Conservation (phyloP, 2,329 filamentous ascomycete genomes). For the Curvularia verruculosa region DNA sequence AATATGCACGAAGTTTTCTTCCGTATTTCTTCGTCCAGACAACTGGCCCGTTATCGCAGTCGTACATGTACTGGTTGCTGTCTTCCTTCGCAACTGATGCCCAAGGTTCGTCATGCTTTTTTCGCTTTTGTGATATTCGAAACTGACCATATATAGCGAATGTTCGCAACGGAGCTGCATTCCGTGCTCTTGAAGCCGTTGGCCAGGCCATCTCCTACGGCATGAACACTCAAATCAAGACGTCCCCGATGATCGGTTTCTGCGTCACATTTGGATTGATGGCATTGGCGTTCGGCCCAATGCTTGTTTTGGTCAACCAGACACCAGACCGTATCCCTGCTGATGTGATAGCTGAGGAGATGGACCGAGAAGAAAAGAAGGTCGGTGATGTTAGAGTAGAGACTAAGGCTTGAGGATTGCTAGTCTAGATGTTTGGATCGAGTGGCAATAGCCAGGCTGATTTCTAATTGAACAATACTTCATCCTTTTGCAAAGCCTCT, state of each 20-base stretch:
- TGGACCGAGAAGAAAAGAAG: constrained; percentile 25
- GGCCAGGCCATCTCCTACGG: constrained; percentile 39
- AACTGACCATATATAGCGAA: constrained; percentile 24
- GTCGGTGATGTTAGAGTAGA: constrained; percentile 19
- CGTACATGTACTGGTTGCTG: constrained; percentile 44
- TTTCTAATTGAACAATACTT: neutral
- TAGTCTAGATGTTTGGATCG: neutral
- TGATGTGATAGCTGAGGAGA: constrained; percentile 38
- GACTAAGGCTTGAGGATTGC: constrained; percentile 15
- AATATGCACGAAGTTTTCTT: constrained; percentile 53
- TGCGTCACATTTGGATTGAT: constrained; percentile 44
- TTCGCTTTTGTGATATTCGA: neutral
- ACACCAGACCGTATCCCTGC: constrained; percentile 44
- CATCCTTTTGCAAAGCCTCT: neutral
- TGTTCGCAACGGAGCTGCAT: constrained; percentile 35
- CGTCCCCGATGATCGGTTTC: constrained; percentile 35
- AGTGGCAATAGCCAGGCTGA: neutral
- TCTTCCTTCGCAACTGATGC: constrained; percentile 39
- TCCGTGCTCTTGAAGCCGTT: constrained; percentile 37
- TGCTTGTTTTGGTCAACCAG: constrained; percentile 40
- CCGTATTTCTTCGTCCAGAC: constrained; percentile 58
- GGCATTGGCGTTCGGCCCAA: constrained; percentile 39
- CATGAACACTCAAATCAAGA: constrained; percentile 41
- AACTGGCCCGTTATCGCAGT: constrained; percentile 46
- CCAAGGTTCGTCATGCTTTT: constrained; percentile 17